These are phyloP conservation scores for Naganishia cerealis DNA, from an alignment of 1,284 basidiomycete species.

Conservation along the genomic window DNA sequence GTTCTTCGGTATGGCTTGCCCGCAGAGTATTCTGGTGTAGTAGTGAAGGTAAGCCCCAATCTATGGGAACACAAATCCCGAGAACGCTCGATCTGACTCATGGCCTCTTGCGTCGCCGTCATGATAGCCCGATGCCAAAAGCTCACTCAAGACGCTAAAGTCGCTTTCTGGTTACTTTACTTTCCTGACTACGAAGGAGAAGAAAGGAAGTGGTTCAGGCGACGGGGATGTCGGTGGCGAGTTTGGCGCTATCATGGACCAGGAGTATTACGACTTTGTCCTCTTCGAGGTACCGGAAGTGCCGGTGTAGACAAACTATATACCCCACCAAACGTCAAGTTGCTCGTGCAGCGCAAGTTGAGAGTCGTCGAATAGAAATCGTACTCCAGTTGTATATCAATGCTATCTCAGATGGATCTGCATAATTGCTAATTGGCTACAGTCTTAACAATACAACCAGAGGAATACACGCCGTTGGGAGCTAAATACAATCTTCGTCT, in stretches of 20 bases:
- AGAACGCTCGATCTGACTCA: not conserved
- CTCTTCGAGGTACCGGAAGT: conserved; percentile 64
- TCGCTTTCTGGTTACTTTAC: conserved; percentile 73
- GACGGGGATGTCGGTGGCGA: conserved; percentile 69
- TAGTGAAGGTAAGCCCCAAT: conserved; percentile 67
- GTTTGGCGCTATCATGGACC: conserved; percentile 85
- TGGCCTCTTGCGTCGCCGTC: not conserved
- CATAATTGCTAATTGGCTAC: conserved; percentile 22
- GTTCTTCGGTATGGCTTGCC: conserved; percentile 94
- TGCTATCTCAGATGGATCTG: not conserved
- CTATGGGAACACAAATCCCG: not conserved
- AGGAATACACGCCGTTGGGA: not conserved
- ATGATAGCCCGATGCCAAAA: conserved; percentile 79
- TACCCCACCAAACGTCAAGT: not conserved
- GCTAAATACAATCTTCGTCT: conserved; percentile 15
- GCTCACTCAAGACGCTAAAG: conserved; percentile 73
- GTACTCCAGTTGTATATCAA: conserved; percentile 21
- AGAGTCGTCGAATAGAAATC: not conserved
- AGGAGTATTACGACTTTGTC: conserved; percentile 91
- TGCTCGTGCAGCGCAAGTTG: not conserved
- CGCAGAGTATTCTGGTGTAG: conserved; percentile 80
- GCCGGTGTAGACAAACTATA: conserved; percentile 30
- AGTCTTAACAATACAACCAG: conserved; percentile 3
- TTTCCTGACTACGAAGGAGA: conserved; percentile 61
- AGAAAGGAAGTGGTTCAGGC: conserved; percentile 48